A percentile compares a stretch with the other conserved stretches of the same genome.
Evolutionary conservation across 345 rosid species (phyloP).

Genomic region (Salix udensis): DNA sequence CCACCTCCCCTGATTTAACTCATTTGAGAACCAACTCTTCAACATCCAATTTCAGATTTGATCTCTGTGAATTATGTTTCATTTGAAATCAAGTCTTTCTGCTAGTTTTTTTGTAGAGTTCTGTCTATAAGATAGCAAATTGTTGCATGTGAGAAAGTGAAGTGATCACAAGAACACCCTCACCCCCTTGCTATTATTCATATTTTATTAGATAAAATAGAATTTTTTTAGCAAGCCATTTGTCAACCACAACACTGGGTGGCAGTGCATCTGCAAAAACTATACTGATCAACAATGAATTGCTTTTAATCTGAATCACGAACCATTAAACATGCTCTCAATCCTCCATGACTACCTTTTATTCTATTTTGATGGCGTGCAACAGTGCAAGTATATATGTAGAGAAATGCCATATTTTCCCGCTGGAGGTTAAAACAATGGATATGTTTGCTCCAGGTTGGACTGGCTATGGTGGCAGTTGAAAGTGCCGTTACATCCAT

Average conservation of each 20-base stretch:
- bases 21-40: too few species aligned
- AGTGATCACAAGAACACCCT: too few species aligned
- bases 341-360: not conserved
- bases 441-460: conserved; percentile 48
- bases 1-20: not conserved
- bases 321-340: not conserved
- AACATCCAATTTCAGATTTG: too few species aligned
- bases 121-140: too few species aligned
- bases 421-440: not conserved
- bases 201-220: not conserved
- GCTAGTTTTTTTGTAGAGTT: too few species aligned
- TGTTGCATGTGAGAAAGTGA: too few species aligned
- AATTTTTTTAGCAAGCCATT: not conserved
- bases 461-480: conserved; percentile 85
- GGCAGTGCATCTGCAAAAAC: not conserved
- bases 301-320: not conserved
- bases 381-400: not conserved
- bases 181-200: too few species aligned
- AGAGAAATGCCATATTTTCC: not conserved
- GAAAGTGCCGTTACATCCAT: conserved; percentile 93
- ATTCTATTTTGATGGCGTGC: not conserved
- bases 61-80: too few species aligned
- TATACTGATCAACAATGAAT: not conserved
- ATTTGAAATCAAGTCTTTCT: too few species aligned
- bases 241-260: not conserved